Evolutionary conservation across 768 basidiomycete species (phyloP).

Genomic region (Lentinus tigrinus): DNA sequence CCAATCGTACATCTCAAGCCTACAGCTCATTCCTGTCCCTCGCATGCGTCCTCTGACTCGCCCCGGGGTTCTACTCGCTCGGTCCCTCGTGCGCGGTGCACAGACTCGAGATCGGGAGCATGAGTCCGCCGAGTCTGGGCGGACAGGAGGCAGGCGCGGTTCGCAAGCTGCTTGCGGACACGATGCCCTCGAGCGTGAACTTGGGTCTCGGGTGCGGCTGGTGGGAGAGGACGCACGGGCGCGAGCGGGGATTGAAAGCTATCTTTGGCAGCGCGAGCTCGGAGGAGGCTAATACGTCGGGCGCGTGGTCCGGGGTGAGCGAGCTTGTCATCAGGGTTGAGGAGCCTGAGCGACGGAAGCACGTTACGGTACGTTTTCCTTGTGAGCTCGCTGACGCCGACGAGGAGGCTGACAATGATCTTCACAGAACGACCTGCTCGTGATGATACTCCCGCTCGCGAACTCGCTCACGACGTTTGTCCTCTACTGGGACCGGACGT

Average conservation of each 20-base stretch:
- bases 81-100: slow-evolving; percentile 6
- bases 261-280: slow-evolving; percentile 4
- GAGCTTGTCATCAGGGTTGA: slow-evolving; percentile 9
- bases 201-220: slow-evolving; percentile 6
- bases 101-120: slow-evolving; percentile 2
- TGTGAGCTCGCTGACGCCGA: neutral
- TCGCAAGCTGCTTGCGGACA: slow-evolving; percentile 1
- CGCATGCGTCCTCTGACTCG: slow-evolving; percentile 5
- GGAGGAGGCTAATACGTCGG: neutral
- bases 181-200: neutral
- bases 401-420: neutral
- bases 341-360: slow-evolving; percentile 7
- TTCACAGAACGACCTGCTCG: slow-evolving; percentile 6
- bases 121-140: neutral
- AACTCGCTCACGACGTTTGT: slow-evolving; percentile 5
- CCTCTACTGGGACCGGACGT: slow-evolving; percentile 16
- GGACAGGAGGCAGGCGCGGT: slow-evolving; percentile 5
- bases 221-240: neutral
- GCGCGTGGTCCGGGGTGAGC: slow-evolving; percentile 1
- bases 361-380: slow-evolving; percentile 7
- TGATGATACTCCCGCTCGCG: slow-evolving; percentile 9
- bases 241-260: neutral
- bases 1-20: slow-evolving; percentile 7
- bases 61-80: slow-evolving; percentile 11
- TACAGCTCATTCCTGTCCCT: slow-evolving; percentile 14